phyloP scores from a whole-genome alignment of 2,329 filamentous ascomycete genomes.

The Diatrype stigma region DNA sequence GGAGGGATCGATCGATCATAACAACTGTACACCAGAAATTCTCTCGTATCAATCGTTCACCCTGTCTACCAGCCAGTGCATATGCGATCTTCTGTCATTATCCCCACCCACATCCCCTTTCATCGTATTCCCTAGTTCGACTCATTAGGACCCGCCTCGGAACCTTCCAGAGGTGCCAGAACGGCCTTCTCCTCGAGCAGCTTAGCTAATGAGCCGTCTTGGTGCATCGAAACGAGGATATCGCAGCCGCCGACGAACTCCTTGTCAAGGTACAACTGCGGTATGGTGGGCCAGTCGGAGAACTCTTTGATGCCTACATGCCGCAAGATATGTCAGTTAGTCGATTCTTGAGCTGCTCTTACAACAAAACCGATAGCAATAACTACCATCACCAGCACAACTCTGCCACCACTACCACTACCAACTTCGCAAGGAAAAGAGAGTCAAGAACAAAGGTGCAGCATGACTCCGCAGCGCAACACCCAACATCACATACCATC shows the following conservation, averaged over 20 bases:
- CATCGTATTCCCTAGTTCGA: constrained; percentile 17
- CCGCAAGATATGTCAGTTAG: background rate
- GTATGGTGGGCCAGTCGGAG: constrained; percentile 98
- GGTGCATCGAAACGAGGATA: constrained; percentile 94
- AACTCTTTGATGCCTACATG: constrained; percentile 90
- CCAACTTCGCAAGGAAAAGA: too few relatives aligned
- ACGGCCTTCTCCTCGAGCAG: constrained; percentile 88
- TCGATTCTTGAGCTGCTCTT: background rate
- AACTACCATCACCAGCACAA: too few relatives aligned
- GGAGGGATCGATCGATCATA: too few relatives aligned
- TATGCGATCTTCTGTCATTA: constrained; percentile 5
- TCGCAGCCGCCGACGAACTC: constrained; percentile 98
- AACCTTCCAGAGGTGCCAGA: constrained; percentile 57
- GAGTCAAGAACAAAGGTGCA: too few relatives aligned
- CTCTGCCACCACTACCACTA: too few relatives aligned
- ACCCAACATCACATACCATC: constrained; percentile 55
- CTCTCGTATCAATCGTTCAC: too few relatives aligned
- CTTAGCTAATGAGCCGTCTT: constrained; percentile 89
- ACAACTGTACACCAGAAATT: too few relatives aligned
- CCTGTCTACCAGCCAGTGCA: background rate
- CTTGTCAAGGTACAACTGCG: constrained; percentile 90
- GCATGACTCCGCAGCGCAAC: too few relatives aligned
- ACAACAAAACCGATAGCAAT: too few relatives aligned
- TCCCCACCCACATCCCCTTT: constrained; percentile 30
- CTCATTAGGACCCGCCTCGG: constrained; percentile 16